Base-by-base conservation (phyloP, 768 basidiomycete species). In the Scleroderma bovista region DNA sequence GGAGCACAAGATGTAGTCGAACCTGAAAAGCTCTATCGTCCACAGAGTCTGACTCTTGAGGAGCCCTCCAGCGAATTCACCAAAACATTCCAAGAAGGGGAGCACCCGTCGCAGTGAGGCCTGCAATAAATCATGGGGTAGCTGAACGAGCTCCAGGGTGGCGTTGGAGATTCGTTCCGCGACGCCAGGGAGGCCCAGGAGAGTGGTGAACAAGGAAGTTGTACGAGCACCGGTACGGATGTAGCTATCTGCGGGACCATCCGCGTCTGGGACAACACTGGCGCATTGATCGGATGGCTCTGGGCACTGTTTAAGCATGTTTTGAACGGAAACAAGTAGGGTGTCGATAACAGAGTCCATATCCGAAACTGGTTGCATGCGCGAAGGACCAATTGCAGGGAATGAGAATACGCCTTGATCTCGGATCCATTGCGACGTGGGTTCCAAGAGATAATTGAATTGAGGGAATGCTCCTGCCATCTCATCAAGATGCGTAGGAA, bases 11-110 rank as follows among this genome's bases (percentile, higher is more conserved):
- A 95, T 75, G 62, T 83, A 86, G 56, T 81, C 75, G 51, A 98
- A 73, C 68, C 97, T 98, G 77, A 94, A 87, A 16, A 90, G 66
- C 12, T 88, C 70, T 61, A 85, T 81, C 16, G 81, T 81, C 83
- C 88, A 92, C 37, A 75, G 70, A 20, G 73, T 71, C 46, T 82
- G 79, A 11, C 69, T 65, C 2, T 66, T 56, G n/a, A 95, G 66
- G 46, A 88, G 79, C 36, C 75, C 74, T 26, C 75, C 68, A 20
- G 76, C 77, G 13, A 92, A 72, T 17, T 70, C 58, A 9, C 78
- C 56, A 64, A 91, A 93, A 20, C 69, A 66, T 3, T 79, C 68
- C 20, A 95, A 63, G 79, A 96, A 96, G 1, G 94, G 92, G 9
- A 85, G 55, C n/a, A 83, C 53, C 55, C 78, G 70, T 59, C 67